Conservation (phyloP, 768 basidiomycete species). For the Panaeolus cyanescens region DNA sequence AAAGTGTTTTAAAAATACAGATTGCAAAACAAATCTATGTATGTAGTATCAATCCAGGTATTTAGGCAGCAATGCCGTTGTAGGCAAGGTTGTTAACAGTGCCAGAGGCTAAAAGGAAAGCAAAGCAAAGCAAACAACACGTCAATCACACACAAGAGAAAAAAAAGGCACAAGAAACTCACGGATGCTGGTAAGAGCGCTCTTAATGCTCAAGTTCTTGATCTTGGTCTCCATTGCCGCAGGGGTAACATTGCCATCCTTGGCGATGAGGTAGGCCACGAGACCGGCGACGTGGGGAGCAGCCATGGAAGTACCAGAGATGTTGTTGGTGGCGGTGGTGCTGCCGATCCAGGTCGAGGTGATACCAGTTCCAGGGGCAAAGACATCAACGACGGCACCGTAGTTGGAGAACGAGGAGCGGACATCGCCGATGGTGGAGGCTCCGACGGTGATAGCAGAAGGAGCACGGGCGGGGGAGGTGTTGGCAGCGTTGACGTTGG, state of each 20-base stretch:
- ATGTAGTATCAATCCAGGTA: background rate
- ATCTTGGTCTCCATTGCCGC: conserved; percentile 29
- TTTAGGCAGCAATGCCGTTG: background rate
- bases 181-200: conserved; percentile 31
- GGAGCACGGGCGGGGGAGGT: conserved; percentile 34
- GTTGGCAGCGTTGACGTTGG: conserved; percentile 22
- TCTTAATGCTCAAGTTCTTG: conserved; percentile 26
- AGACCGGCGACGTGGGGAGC: conserved; percentile 40
- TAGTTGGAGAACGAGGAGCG: conserved; percentile 36
- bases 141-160: background rate
- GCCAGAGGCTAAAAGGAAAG: background rate
- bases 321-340: conserved; percentile 24
- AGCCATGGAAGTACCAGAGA: conserved; percentile 31
- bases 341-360: conserved; percentile 29
- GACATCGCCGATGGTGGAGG: conserved; percentile 30
- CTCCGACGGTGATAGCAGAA: conserved; percentile 34
- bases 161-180: conserved; percentile 11
- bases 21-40: no score
- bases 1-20: no score
- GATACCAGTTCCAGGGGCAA: conserved; percentile 35
- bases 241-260: conserved; percentile 33
- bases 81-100: conserved; percentile 4
- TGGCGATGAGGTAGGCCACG: conserved; percentile 35
- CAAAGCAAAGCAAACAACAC: background rate
- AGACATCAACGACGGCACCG: conserved; percentile 34